phyloP scores from a whole-genome alignment of 352 stramenopile genomes.

The Thraustotheca clavata region DNA sequence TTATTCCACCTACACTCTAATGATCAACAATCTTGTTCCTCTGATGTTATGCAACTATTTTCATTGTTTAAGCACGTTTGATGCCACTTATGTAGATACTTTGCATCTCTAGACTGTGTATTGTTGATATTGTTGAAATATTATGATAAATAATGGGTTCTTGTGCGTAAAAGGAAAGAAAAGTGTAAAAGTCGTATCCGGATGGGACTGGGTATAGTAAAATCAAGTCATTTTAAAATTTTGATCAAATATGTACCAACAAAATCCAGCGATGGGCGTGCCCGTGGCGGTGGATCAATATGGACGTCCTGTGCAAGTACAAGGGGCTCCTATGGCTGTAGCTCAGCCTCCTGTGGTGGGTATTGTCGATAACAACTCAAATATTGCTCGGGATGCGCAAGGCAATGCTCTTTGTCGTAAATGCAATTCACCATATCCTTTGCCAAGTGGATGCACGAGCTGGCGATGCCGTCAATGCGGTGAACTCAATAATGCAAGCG shows the following conservation, averaged over 20 bases:
- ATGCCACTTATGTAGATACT: too few species aligned
- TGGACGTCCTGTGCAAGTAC: not conserved
- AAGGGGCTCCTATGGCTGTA: conserved; percentile 28
- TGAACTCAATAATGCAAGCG: conserved; percentile 69
- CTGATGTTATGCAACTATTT: too few species aligned
- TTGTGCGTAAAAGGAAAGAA: too few species aligned
- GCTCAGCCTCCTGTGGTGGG: conserved; percentile 27
- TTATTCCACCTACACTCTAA: too few species aligned
- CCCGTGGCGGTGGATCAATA: conserved; percentile 17
- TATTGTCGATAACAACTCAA: conserved; percentile 52
- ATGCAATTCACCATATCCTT: conserved; percentile 55
- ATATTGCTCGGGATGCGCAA: conserved; percentile 52
- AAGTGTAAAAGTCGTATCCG: too few species aligned
- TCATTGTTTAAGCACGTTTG: too few species aligned
- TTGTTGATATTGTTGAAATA: too few species aligned
- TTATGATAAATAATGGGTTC: too few species aligned
- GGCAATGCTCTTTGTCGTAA: conserved; percentile 71
- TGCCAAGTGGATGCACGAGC: conserved; percentile 55
- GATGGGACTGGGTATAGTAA: not conserved
- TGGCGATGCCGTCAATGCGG: conserved; percentile 64
- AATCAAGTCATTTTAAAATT: not conserved
- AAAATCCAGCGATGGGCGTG: conserved; percentile 1
- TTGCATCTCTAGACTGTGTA: too few species aligned
- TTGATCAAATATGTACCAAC: not conserved
- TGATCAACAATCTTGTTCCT: too few species aligned